Base-by-base conservation (phyloP, 225 moss, liverwort and hornwort species). In the Climacium dendroides region DNA sequence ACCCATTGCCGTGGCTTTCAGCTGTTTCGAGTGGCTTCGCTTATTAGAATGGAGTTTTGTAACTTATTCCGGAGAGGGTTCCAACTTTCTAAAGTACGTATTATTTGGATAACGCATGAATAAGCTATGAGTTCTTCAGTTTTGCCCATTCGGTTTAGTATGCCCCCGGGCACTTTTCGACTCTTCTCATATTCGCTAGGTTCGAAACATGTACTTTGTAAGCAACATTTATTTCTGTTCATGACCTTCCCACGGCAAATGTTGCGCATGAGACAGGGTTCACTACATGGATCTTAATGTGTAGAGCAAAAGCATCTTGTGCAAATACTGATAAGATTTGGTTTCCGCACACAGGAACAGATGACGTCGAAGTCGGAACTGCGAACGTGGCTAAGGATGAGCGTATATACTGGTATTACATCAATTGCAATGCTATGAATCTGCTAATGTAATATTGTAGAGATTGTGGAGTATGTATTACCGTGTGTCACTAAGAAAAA, bases 381-480 rank as follows among this genome's bases (percentile, higher is more conserved):
- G 82, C 91, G 64, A 85, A 89, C 62, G 91, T 92, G 41, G 85
- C 81, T 59, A 83, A 74, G 82, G 91, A 96, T 91, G 95, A 95
- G 77, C 95, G 97, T 80, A 91, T 97, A 62, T 96, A 95, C 91
- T 97, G 97, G 97, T 97, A 94, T 74, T 71, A 13, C 73, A 55
- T 88, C 71, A 64, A 26, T 84, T 41, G 25, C 84, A 90, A 13
- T 63, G 30, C 79, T 45, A 69, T 62, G 65, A 78, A 37, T 89
- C 13, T 74, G 35, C 30, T 72, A 69, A 9, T 9, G 20, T 89
- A 58, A 43, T 74, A 34, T 22, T 85, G 55, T 54, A 75, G 74
- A 84, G 35, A 74, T 54, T 80, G 66, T 84, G 16, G 19, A 39
- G 32, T 74, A 30, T 81, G 47, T 32, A 77, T 81, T n/a, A 26